Evolutionary conservation across 2,329 filamentous ascomycete genomes (phyloP).

Genomic region (Colletotrichum cordylinicola): DNA sequence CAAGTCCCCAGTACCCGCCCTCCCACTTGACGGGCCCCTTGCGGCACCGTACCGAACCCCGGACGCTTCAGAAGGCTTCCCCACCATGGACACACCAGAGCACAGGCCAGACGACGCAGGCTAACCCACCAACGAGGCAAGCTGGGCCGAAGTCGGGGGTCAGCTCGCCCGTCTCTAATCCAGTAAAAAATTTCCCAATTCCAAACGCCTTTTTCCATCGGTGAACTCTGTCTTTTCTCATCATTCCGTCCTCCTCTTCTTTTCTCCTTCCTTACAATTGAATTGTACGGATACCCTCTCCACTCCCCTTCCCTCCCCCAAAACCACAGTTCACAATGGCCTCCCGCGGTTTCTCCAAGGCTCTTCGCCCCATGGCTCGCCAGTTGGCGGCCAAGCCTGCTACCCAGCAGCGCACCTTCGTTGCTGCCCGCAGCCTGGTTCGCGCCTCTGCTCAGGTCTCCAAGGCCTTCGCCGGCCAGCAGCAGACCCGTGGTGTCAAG

Average conservation of each 20-base stretch:
- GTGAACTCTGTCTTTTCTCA: constrained; percentile 18
- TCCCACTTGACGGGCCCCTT: constrained; percentile 9
- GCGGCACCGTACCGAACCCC: constrained; percentile 14
- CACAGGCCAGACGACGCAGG: constrained; percentile 17
- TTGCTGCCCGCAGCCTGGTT: constrained; percentile 62
- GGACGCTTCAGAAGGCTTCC: constrained; percentile 17
- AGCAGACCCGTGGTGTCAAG: constrained; percentile 89
- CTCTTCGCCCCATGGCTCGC: constrained; percentile 68
- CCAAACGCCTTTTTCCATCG: constrained; percentile 21
- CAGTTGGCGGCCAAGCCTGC: constrained; percentile 64
- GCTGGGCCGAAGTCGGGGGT: constrained; percentile 25
- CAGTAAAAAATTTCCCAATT: constrained; percentile 28
- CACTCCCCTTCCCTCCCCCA: constrained; percentile 37
- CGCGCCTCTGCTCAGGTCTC: constrained; percentile 52
- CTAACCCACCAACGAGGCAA: constrained; percentile 20
- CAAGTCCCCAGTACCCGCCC: constrained; percentile 22
- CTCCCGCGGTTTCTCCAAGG: constrained; percentile 75
- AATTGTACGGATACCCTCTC: constrained; percentile 29
- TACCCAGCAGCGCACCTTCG: constrained; percentile 67
- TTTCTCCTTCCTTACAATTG: constrained; percentile 24
- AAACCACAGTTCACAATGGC: constrained; percentile 67
- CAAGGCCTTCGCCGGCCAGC: constrained; percentile 54
- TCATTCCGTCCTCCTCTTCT: constrained; percentile 18
- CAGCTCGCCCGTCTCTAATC: constrained; percentile 19
- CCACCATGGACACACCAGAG: constrained; percentile 20